Evolutionary conservation across 371 early-diverging fungal genomes (phyloP), one percentile per base, ranked within the genome.

Genomic region (Mucor circinelloides): DNA sequence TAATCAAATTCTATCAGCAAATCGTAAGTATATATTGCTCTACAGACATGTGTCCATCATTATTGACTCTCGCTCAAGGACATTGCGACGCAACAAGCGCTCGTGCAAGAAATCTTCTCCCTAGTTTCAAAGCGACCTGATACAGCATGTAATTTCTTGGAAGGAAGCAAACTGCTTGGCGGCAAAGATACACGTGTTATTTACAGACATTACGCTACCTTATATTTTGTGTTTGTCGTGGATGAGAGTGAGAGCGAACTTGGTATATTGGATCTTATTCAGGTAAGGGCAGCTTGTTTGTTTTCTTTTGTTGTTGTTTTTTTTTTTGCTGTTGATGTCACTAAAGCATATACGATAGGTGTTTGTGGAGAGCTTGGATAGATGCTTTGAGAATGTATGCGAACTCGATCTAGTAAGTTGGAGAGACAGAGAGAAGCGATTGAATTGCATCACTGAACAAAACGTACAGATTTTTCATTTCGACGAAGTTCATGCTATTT

Each of bases 161-260:
- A 95, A 69, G 95, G 96, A 12, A 89, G 91, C 63, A 90, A 90
- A 62, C 79, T 94, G 28, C 78, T 96, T 9, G 95, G 94, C 40
- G 93, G 94, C 9, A 82, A 89, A 66, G 94, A 95, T 73, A 92
- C 95, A 1, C 90, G 95, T 40, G 92, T 98, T 55, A 94, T 97
- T 31, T 98, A 97, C 78, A 86, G 98, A 31, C 93, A 92, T 71
- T 94, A 93, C 71, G 91, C 93, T 30, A 96, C 97, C 0, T 81
- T 98, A n/a, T 97, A 95, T 75, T 97, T 98, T 87, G 96, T 95
- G 7, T 96, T 98, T 84, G 95, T 98, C 0, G 97, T 95, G 0
- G 98, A 67, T 73, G 89, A 91, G 40, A 93, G 95, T 12, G 98
- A 98, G 77, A 94, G 94, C 66, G 97, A 97, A 69, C 87, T 98